A percentile compares a stretch with the other conserved stretches of the same genome.
phyloP scores from a whole-genome alignment of 257 asterid genomes.

The Petunia secreta region DNA sequence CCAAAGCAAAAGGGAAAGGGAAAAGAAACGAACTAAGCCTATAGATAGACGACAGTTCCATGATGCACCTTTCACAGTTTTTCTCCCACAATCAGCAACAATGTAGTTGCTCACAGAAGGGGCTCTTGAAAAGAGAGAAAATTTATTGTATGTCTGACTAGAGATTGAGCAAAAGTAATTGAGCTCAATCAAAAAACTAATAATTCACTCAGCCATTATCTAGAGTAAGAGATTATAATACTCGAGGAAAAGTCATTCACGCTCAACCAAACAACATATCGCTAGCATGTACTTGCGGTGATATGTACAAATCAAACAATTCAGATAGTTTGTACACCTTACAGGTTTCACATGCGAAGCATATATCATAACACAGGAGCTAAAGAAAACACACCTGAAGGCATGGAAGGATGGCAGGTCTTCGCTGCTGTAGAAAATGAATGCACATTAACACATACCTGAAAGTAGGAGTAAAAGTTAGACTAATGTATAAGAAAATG shows the following conservation, averaged over 20 bases:
- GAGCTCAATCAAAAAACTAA: conserved; percentile 6
- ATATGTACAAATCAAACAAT: neutral
- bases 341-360: conserved; percentile 4
- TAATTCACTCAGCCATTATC: neutral
- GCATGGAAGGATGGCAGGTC: conserved; percentile 96
- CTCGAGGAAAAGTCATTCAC: neutral
- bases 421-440: conserved; percentile 90
- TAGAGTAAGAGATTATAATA: neutral
- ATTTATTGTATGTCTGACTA: neutral
- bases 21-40: neutral
- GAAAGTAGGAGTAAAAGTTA: conserved; percentile 42
- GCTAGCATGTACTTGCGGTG: neutral
- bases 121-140: neutral
- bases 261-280: neutral
- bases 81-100: conserved; percentile 6
- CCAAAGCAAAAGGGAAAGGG: neutral
- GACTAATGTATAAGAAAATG: neutral
- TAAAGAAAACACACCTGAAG: conserved; percentile 66
- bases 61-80: neutral
- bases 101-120: neutral
- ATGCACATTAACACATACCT: conserved; percentile 99
- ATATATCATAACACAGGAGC: conserved; percentile 19
- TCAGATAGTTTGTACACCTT: neutral
- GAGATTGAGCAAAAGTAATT: neutral
- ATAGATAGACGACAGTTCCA: neutral